These are phyloP conservation scores for Trichosporon sp. DNA, from an alignment of 1,284 basidiomycete genomes.

Conservation along the genomic window DNA sequence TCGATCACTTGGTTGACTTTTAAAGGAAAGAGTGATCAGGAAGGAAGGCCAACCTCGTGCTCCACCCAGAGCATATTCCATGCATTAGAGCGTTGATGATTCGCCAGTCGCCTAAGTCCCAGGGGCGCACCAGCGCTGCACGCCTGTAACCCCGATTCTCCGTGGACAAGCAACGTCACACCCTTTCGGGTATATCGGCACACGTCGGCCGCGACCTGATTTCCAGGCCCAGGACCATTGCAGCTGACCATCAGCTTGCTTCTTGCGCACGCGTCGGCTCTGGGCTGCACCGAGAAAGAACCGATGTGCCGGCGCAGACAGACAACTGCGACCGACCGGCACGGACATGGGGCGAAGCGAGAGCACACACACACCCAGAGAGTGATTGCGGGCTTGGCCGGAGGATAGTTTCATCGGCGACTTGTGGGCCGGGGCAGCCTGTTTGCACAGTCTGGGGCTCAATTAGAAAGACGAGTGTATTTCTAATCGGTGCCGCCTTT, in stretches of 20 bases:
- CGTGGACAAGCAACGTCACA: conserved; percentile 2
- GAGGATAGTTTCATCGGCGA: not conserved
- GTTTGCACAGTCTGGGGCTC: not conserved
- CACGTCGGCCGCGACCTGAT: not conserved
- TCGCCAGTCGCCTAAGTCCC: not conserved
- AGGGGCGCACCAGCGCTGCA: not conserved
- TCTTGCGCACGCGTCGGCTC: not conserved
- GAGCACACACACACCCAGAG: too few species aligned
- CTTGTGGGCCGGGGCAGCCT: not conserved
- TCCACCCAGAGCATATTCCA: not conserved
- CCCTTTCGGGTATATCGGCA: conserved; percentile 2
- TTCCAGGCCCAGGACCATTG: not conserved
- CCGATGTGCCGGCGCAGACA: not conserved
- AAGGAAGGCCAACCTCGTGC: not conserved
- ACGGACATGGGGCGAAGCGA: not conserved
- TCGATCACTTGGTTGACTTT: conserved; percentile 7
- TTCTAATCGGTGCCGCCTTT: too few species aligned
- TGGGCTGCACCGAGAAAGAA: not conserved
- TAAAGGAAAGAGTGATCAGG: conserved; percentile 6
- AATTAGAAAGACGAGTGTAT: too few species aligned
- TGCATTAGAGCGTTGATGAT: not conserved
- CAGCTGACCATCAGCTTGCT: not conserved
- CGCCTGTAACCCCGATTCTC: conserved; percentile 3
- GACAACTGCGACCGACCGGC: not conserved
- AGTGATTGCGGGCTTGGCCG: not conserved